Evolutionary conservation across 2,329 filamentous ascomycete genomes (phyloP), one percentile per base, ranked within the genome.

Genomic region (Metarhizium album): DNA sequence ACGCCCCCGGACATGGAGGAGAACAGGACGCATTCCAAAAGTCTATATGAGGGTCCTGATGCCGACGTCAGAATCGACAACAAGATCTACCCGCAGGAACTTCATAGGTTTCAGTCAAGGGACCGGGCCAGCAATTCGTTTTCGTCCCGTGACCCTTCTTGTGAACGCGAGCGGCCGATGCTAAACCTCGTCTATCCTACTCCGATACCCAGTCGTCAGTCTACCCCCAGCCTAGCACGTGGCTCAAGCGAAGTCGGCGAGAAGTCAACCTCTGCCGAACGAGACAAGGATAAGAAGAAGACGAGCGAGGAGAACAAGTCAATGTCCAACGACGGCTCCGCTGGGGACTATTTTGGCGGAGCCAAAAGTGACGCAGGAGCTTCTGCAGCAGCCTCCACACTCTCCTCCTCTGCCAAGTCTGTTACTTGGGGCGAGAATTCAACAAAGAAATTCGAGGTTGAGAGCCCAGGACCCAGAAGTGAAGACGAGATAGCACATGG

Each of bases 341-440:
- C 57, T 13, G 50, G 69, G 29, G 67, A 71, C 50, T 62, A 72
- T 42, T 61, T 67, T 6, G 62, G 70, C 48, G 68, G 60, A 37
- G 61, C 72, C 22, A 68, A 64, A 43, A 70, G 70, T 11, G 73
- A 78, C 48, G 60, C 70, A 35, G 60, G 73, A 46, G 47, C 49
- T 2, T 43, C 40, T 43, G 40, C 7, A 24, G 43, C 43, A n/a
- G 23, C 52, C 14, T 54, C 52, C 22, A 42, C 38, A 16, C 27
- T 49, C 11, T 51, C 57, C 2, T 69, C 72, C 31, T 68, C 68
- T 6, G 71, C 77, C 6, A 83, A 83, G 57, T 74, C 68, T 42
- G 82, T 85, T 4, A 81, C 74, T 13, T 85, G 80, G 82, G 82
- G 80, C 11, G 71, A 82, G 53, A 82, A 83, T 55, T 73, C 82